Conservation (phyloP, 148 eudicot genomes). For the Oxyria digyna region DNA sequence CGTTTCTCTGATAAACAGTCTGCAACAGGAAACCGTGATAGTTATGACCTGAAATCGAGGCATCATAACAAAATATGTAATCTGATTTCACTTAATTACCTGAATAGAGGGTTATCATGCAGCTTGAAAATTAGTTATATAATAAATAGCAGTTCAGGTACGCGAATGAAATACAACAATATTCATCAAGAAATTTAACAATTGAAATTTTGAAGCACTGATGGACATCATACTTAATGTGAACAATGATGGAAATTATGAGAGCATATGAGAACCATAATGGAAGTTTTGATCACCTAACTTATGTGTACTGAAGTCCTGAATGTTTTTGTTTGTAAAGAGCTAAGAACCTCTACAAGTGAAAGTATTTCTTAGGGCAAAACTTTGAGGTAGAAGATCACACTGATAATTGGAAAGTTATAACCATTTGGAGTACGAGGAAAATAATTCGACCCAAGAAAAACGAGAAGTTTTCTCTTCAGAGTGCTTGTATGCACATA, state of each 20-base stretch:
- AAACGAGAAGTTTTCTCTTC: neutral
- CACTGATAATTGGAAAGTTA: neutral
- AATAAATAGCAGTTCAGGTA: too few species aligned
- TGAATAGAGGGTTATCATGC: neutral
- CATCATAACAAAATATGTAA: neutral
- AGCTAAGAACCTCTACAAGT: neutral
- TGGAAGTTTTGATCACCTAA: too few species aligned
- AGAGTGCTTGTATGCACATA: neutral
- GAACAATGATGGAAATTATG: too few species aligned
- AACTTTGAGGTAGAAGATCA: neutral
- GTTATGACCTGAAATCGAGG: neutral
- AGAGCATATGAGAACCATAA: too few species aligned
- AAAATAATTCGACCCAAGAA: neutral
- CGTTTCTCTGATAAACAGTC: conserved; percentile 62
- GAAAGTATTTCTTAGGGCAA: neutral
- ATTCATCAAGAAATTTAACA: neutral
- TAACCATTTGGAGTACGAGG: neutral
- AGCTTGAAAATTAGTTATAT: too few species aligned
- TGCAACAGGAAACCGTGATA: conserved; percentile 11
- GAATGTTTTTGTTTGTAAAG: too few species aligned
- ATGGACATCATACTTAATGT: too few species aligned
- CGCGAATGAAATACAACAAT: neutral
- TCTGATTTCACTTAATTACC: neutral
- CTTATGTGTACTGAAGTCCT: too few species aligned
- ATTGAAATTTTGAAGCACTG: too few species aligned